These are phyloP conservation scores for Talaromyces sp. DNA, from an alignment of 2,329 filamentous ascomycete species.

Conservation along the genomic window DNA sequence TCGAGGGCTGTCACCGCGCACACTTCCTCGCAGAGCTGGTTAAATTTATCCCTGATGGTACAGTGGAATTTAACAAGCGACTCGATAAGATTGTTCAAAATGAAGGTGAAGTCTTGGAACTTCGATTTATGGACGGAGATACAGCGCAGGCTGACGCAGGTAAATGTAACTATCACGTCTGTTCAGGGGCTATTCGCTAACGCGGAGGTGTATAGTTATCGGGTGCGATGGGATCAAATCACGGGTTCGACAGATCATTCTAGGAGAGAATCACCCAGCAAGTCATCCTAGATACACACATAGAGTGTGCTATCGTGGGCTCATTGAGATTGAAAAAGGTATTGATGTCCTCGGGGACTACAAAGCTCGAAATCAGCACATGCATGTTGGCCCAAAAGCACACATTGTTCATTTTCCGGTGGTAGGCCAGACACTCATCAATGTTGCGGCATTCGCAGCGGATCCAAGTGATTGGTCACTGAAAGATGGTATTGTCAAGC, in stretches of 20 bases:
- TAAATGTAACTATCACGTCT: neutral
- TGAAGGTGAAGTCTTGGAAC: too few relatives aligned
- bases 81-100: too few relatives aligned
- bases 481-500: neutral
- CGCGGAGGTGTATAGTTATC: slow-evolving; percentile 36
- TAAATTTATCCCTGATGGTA: neutral
- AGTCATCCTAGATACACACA: neutral
- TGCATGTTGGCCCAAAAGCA: neutral
- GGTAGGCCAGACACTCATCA: neutral
- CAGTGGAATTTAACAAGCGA: neutral
- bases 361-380: neutral
- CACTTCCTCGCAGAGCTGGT: slow-evolving; percentile 4
- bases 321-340: neutral
- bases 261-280: neutral
- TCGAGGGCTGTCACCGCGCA: neutral
- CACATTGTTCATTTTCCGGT: neutral
- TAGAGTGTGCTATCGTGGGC: neutral
- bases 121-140: too few relatives aligned
- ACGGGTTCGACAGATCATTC: neutral
- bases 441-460: neutral
- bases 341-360: neutral
- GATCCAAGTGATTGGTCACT: neutral
- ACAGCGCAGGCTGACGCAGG: neutral
- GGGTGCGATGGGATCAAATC: slow-evolving; percentile 1
- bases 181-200: neutral